A percentile compares a stretch with the other conserved stretches of the same genome.
These are phyloP conservation scores for Candida saitoana DNA, from an alignment of 805 yeast genomes.

Conservation along the genomic window DNA sequence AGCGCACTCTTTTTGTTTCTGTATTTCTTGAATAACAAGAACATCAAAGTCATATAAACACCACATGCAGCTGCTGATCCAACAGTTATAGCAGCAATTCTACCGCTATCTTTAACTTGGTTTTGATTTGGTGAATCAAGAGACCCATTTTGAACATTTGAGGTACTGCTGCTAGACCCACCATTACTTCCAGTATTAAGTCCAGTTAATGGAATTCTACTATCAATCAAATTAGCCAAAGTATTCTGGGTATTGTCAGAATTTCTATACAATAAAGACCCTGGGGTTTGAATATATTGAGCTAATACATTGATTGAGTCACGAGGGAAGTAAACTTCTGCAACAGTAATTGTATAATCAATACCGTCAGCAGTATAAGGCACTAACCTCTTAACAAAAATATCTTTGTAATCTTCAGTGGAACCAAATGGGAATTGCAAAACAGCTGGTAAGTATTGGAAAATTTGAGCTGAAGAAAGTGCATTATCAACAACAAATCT, in stretches of 20 bases:
- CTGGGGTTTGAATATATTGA: slow-evolving; percentile 41
- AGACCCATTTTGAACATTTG: slow-evolving; percentile 33
- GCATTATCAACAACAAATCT: slow-evolving; percentile 74
- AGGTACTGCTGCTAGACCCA: slow-evolving; percentile 11
- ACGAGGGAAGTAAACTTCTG: slow-evolving; percentile 77
- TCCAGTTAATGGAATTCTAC: slow-evolving; percentile 56
- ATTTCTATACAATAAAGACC: slow-evolving; percentile 61
- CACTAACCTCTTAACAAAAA: slow-evolving; percentile 63
- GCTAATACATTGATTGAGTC: slow-evolving; percentile 47
- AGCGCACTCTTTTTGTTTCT: slow-evolving; percentile 37
- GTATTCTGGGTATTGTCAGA: slow-evolving; percentile 51
- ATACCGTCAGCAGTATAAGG: slow-evolving; percentile 61
- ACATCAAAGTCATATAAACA: slow-evolving; percentile 58
- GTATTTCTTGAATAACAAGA: slow-evolving; percentile 50
- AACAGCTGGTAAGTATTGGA: slow-evolving; percentile 77
- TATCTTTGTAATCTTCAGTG: slow-evolving; percentile 27
- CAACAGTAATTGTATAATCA: slow-evolving; percentile 76
- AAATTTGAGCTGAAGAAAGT: slow-evolving; percentile 76
- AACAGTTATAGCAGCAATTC: slow-evolving; percentile 72
- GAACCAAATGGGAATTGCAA: slow-evolving; percentile 56
- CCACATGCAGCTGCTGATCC: slow-evolving; percentile 80
- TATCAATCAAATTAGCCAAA: slow-evolving; percentile 70
- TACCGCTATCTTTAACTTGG: slow-evolving; percentile 28
- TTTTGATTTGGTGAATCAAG: slow-evolving; percentile 9
- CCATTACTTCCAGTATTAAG: slow-evolving; percentile 19